Percentiles rank a stretch among this genome's conserved stretches.
phyloP scores from a whole-genome alignment of 2,329 filamentous ascomycete genomes.

The Huntiella bhutanensis region DNA sequence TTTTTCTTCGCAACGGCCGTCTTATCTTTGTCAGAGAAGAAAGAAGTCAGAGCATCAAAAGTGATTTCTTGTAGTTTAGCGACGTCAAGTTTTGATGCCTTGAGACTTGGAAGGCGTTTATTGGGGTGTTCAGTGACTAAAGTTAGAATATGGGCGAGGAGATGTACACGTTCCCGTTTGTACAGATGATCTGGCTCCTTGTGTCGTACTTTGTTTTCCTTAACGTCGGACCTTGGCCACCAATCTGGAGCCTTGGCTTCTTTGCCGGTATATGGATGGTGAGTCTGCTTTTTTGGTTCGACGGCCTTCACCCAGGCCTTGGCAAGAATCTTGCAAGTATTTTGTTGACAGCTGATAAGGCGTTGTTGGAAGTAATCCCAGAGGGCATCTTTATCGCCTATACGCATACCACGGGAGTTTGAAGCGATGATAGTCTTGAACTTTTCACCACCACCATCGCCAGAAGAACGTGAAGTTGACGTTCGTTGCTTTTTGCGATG shows the following conservation, averaged over 20 bases:
- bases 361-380: conserved; percentile 41
- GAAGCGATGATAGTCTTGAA: too few species aligned
- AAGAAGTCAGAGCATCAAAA: conserved; percentile 35
- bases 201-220: conserved; percentile 40
- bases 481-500: too few species aligned
- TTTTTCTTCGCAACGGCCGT: conserved; percentile 35
- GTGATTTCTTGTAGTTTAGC: conserved; percentile 39
- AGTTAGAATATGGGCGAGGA: conserved; percentile 41
- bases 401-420: conserved; percentile 19
- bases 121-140: conserved; percentile 33
- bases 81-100: conserved; percentile 33
- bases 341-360: conserved; percentile 50
- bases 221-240: conserved; percentile 39
- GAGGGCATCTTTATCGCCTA: conserved; percentile 35
- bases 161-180: conserved; percentile 41
- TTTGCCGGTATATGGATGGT: conserved; percentile 50
- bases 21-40: conserved; percentile 37
- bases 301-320: conserved; percentile 61
- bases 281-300: conserved; percentile 60
- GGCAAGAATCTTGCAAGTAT: conserved; percentile 50
- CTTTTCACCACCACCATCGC: too few species aligned
- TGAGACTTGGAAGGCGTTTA: conserved; percentile 31
- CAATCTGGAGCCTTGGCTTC: conserved; percentile 44
- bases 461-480: too few species aligned
- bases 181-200: conserved; percentile 57